These are phyloP conservation scores for Beta lomatogona DNA, from an alignment of 179 eudicot species.

Conservation along the genomic window DNA sequence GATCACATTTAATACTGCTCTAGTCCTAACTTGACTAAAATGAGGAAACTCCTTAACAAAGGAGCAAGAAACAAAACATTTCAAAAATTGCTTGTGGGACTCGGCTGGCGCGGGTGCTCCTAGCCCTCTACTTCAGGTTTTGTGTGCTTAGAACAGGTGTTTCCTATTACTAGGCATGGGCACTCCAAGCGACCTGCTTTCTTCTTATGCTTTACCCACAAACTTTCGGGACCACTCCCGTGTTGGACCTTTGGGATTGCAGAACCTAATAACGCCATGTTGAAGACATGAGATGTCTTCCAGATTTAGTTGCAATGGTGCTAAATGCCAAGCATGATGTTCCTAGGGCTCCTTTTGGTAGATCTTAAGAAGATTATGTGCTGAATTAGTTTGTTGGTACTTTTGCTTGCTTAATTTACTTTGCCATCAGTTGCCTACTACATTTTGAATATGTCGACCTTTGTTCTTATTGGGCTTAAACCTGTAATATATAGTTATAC, in stretches of 20 bases:
- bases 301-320: neutral
- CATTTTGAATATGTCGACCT: neutral
- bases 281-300: neutral
- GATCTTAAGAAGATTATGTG: neutral
- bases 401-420: neutral
- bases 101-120: too few species aligned
- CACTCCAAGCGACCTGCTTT: too few species aligned
- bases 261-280: neutral
- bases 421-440: neutral
- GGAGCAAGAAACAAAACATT: too few species aligned
- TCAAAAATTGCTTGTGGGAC: too few species aligned
- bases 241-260: too few species aligned
- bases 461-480: neutral
- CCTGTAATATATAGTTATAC: neutral
- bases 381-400: neutral
- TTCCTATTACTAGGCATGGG: too few species aligned
- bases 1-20: neutral
- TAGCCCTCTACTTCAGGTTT: too few species aligned
- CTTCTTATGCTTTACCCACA: too few species aligned
- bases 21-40: neutral
- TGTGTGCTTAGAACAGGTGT: too few species aligned
- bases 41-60: too few species aligned
- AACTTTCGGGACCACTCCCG: too few species aligned
- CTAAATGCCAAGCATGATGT: neutral
- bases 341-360: neutral